Evolutionary conservation across 176 grass and related monocot genomes (phyloP), one percentile per base, ranked within the genome.

Genomic region (Urochloa ruziziensis): DNA sequence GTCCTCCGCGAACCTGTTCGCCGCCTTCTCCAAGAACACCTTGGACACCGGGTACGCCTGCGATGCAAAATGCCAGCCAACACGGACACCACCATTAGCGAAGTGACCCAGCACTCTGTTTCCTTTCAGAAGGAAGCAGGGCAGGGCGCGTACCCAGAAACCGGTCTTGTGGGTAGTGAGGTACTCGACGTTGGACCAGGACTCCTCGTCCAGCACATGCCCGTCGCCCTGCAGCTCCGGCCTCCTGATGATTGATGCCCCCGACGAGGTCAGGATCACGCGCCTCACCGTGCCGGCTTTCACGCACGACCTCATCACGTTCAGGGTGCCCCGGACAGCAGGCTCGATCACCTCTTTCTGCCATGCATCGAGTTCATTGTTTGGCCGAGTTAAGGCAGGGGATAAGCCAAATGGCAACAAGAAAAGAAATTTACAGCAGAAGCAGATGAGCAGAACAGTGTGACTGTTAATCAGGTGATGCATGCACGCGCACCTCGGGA

Each of bases 131-230:
- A 3, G 36, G 36, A 37, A 37, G 36, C 3, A 37, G 36, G 36
- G 36, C 36, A 37, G 36, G 36, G 6, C 36, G 6, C 6, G 36
- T 37, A 37, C 36, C 46, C 46, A 48, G 46, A 16, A 14, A 2
- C 6, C 2, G 2, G 43, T 7, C 43, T 44, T 44, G 10, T 44
- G 10, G 14, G 57, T 33, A 0, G 29, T 82, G 2, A 97, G 87
- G 53, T 74, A 90, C 2, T 88, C 84, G 35, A 93, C 48, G 46
- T 97, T 91, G 0, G 93, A 96, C 93, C 85, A 96, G 0, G 85
- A 73, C 0, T 83, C 73, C 87, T 97, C 94, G 21, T 93, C 88
- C 33, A 97, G 70, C 5, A 93, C 86, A 30, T 80, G 73, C 2
- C 87, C 81, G 12, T 53, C 84, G 53, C 87, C 89, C 60, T 75